Conservation (phyloP, 73 alveolate species). For the Loxodes magnus region DNA sequence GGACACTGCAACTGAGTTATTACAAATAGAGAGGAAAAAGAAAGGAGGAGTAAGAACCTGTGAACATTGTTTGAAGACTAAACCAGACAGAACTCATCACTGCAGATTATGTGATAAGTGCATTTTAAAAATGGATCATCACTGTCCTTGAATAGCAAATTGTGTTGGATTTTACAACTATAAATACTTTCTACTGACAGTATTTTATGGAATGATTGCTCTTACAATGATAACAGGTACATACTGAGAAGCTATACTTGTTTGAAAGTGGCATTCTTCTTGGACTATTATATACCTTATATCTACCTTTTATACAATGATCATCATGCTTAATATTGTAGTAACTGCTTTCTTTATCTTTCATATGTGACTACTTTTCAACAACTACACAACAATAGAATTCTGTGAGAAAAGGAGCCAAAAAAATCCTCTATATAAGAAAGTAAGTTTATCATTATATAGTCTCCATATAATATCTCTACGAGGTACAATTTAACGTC, state of each 20-base stretch:
- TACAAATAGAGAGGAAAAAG: conserved; percentile 29
- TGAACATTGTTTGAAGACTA: conserved; percentile 32
- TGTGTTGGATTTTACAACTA: conserved; percentile 67
- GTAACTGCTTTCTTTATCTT: conserved; percentile 27
- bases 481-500: neutral
- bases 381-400: conserved; percentile 38
- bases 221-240: conserved; percentile 5
- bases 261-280: neutral
- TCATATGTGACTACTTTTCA: conserved; percentile 32
- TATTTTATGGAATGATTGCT: conserved; percentile 6
- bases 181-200: conserved; percentile 13
- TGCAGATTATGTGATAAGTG: conserved; percentile 65
- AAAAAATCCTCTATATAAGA: neutral
- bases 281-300: conserved; percentile 1
- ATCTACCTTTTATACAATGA: conserved; percentile 11
- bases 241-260: conserved; percentile 20
- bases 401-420: conserved; percentile 39
- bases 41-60: conserved; percentile 32
- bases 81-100: conserved; percentile 76
- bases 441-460: neutral
- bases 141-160: conserved; percentile 75
- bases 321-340: conserved; percentile 10
- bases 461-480: neutral
- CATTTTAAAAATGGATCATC: conserved; percentile 73
- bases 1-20: no score